Evolutionary conservation across 2,329 filamentous ascomycete species (phyloP), one percentile per base, ranked within the genome.

Genomic region (Xylariaceae sp.): DNA sequence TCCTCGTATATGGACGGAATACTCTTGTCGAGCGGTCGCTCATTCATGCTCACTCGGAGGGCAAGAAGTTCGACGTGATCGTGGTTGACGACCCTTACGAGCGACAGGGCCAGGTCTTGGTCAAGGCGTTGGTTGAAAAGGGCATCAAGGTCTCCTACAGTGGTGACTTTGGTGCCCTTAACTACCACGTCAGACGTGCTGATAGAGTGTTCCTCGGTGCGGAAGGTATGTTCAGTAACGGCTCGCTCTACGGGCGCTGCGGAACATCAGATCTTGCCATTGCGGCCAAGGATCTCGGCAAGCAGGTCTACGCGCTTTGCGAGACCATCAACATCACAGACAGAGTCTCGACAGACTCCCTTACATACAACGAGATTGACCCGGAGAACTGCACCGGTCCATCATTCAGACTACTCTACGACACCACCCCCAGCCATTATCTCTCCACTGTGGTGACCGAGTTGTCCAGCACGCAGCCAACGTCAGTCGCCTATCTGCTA

Each of bases 151-250:
- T 96, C 55, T 84, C 88, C 59, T 99, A 97, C 77, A 85, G 86
- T 37, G 85, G 93, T 6, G 86, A 83, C 66, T 74, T 95, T 45
- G 88, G 90, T 61, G 91, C 87, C 11, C 80, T 96, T 58, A 85
- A 86, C 54, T 86, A 89, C 66, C 87, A 88, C 50, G 83, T 96
- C 55, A 84, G 86, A 63, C 71, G 74, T 49, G 76, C 80, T 1
- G 89, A 87, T 5, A 86, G 88, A 67, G 86, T 94, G 8, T 83
- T 97, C 55, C 80, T 99, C 1, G 92, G 92, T 10, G 92, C 92
- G 3, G 92, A 97, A 72, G 90, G 91, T 45, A 94, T 99, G 86
- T 94, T 96, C 77, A 92, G 90, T 67, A 97, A 97, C 74, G 94
- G 94, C 6, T 84, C 90, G 39, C 82, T 99, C 67, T 96, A 95